phyloP scores from a whole-genome alignment of 345 rosid genomes.

The Clarkia xantiana region DNA sequence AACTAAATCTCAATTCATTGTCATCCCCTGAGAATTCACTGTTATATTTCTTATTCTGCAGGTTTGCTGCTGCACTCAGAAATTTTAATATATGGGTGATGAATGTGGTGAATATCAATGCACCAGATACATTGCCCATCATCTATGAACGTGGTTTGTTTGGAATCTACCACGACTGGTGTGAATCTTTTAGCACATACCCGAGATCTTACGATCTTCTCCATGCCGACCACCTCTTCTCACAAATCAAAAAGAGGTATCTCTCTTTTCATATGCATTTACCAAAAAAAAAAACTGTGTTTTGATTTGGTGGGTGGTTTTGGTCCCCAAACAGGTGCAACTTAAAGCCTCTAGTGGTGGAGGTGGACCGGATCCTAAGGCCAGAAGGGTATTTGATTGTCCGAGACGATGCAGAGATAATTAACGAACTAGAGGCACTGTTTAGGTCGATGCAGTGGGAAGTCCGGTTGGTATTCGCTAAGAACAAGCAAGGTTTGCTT shows the following conservation, averaged over 20 bases:
- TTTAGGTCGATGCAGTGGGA: slow-evolving; percentile 65
- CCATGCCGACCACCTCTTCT: slow-evolving; percentile 94
- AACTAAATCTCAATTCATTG: neutral
- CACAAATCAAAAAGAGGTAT: slow-evolving; percentile 63
- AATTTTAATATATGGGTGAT: slow-evolving; percentile 81
- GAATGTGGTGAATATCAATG: slow-evolving; percentile 75
- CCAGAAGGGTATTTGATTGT: slow-evolving; percentile 84
- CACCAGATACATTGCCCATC: slow-evolving; percentile 85
- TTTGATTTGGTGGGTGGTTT: too few species aligned
- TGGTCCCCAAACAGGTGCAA: slow-evolving; percentile 41
- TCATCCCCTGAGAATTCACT: neutral
- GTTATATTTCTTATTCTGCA: slow-evolving; percentile 18
- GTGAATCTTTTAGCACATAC: slow-evolving; percentile 88
- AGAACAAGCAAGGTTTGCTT: slow-evolving; percentile 74
- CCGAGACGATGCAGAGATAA: slow-evolving; percentile 49
- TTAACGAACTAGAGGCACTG: slow-evolving; percentile 45
- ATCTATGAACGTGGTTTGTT: slow-evolving; percentile 87
- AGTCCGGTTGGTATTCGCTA: slow-evolving; percentile 59
- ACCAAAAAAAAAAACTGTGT: too few species aligned
- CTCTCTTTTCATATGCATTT: too few species aligned
- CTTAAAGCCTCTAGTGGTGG: slow-evolving; percentile 54
- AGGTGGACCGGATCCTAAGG: slow-evolving; percentile 74
- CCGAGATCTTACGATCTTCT: slow-evolving; percentile 96
- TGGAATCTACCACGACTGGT: slow-evolving; percentile 95
- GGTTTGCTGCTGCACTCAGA: slow-evolving; percentile 85